A percentile compares a stretch with the other conserved stretches of the same genome.
phyloP scores from a whole-genome alignment of 257 asterid genomes.

The Marsdenia floribunda region DNA sequence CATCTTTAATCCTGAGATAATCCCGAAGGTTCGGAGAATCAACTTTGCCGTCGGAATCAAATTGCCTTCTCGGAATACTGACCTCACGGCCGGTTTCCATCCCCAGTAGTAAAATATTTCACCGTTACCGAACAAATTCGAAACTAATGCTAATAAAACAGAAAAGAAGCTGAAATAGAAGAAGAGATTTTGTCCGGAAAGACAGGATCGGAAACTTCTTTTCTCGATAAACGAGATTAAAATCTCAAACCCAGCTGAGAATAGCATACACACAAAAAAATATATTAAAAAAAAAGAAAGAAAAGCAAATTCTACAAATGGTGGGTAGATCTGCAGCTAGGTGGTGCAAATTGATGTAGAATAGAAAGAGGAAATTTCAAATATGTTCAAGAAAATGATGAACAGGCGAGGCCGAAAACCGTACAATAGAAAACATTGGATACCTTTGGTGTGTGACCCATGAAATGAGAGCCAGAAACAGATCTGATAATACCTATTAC shows the following conservation, averaged over 20 bases:
- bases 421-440: constrained; percentile 12
- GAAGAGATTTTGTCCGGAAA: constrained; percentile 14
- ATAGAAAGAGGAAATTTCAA: not conserved
- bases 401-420: not conserved
- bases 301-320: not conserved
- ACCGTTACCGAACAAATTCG: not conserved
- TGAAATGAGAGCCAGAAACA: not conserved
- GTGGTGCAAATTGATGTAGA: not conserved
- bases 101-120: not conserved
- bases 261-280: no score
- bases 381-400: not conserved
- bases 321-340: not conserved
- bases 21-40: constrained; percentile 9
- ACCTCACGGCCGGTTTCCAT: not conserved
- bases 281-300: not conserved
- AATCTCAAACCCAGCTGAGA: not conserved
- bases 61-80: constrained; percentile 7
- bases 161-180: not conserved
- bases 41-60: not conserved
- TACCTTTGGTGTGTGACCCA: constrained; percentile 19
- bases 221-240: constrained; percentile 5
- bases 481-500: constrained; percentile 14
- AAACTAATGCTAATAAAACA: not conserved
- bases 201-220: constrained; percentile 20
- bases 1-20: constrained; percentile 10